Conservation (phyloP, 192 early-diverging fungal genomes). For the Mortierella hygrophila region DNA sequence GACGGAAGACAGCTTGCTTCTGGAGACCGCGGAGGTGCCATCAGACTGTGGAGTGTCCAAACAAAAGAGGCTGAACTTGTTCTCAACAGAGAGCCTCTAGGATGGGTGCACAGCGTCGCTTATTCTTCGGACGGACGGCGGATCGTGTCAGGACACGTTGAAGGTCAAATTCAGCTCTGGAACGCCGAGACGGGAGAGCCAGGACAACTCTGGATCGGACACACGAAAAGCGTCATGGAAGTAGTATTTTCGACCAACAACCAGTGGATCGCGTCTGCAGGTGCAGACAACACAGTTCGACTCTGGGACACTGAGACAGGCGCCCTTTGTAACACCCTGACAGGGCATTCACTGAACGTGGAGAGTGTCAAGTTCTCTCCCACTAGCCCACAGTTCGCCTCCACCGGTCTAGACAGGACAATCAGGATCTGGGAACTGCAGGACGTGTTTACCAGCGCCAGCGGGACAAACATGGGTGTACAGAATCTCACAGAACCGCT, state of each 20-base stretch:
- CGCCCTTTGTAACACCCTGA: not conserved
- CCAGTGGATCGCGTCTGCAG: slow-evolving; percentile 13
- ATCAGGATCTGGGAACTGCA: not conserved
- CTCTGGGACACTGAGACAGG: slow-evolving; percentile 6
- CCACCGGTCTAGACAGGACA: not conserved
- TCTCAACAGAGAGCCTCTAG: not conserved
- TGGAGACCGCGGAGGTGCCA: not conserved
- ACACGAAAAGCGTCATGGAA: not conserved
- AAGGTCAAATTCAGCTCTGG: not conserved
- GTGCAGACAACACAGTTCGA: not conserved
- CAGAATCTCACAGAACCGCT: not conserved
- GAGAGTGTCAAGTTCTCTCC: not conserved
- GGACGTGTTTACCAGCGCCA: not conserved
- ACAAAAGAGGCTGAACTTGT: not conserved
- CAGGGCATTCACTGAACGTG: not conserved
- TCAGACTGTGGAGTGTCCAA: slow-evolving; percentile 7
- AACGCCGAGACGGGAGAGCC: not conserved
- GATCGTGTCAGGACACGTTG: not conserved
- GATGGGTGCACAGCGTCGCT: not conserved
- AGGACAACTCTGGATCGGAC: not conserved
- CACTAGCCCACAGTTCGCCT: not conserved
- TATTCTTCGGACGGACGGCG: not conserved
- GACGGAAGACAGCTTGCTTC: slow-evolving; percentile 5
- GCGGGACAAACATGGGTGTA: not conserved
- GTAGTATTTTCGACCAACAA: not conserved